A percentile compares a stretch with the other conserved stretches of the same genome.
Conservation (phyloP, 1,284 basidiomycete species). For the Leccinum variabile region DNA sequence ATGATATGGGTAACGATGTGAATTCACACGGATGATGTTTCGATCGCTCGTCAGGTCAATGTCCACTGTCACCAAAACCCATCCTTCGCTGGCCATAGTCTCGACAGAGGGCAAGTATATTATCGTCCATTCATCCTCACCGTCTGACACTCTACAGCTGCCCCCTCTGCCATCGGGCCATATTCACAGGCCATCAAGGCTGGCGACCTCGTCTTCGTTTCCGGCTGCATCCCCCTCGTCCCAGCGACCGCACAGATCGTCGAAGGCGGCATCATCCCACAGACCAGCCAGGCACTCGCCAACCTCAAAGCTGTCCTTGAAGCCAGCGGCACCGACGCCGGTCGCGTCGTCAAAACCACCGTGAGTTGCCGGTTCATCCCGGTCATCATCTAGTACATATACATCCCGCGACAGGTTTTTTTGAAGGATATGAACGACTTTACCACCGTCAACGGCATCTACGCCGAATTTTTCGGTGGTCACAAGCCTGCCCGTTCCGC, state of each 20-base stretch:
- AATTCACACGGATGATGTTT: not conserved
- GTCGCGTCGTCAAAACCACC: conserved; percentile 85
- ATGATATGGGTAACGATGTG: not conserved
- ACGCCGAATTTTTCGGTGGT: conserved; percentile 79
- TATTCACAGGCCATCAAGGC: conserved; percentile 89
- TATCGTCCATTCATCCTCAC: no score
- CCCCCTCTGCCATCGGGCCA: conserved; percentile 86
- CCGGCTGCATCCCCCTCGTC: conserved; percentile 88
- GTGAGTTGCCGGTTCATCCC: conserved; percentile 42
- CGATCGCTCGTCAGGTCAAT: not conserved
- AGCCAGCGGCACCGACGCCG: conserved; percentile 75
- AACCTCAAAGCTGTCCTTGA: conserved; percentile 87
- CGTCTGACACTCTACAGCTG: conserved; percentile 49
- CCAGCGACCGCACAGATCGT: conserved; percentile 77
- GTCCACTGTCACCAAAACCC: not conserved
- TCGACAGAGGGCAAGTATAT: conserved; percentile 49
- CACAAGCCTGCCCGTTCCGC: conserved; percentile 93
- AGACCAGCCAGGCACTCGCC: conserved; percentile 83
- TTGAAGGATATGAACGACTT: conserved; percentile 94
- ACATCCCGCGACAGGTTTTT: conserved; percentile 65
- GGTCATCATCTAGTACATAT: not conserved
- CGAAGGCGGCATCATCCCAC: conserved; percentile 77
- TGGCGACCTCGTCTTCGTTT: conserved; percentile 86
- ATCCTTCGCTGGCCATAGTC: not conserved
- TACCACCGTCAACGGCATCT: conserved; percentile 76